Base-by-base conservation (phyloP, 371 early-diverging fungal species). In the Rhizopus sp. region DNA sequence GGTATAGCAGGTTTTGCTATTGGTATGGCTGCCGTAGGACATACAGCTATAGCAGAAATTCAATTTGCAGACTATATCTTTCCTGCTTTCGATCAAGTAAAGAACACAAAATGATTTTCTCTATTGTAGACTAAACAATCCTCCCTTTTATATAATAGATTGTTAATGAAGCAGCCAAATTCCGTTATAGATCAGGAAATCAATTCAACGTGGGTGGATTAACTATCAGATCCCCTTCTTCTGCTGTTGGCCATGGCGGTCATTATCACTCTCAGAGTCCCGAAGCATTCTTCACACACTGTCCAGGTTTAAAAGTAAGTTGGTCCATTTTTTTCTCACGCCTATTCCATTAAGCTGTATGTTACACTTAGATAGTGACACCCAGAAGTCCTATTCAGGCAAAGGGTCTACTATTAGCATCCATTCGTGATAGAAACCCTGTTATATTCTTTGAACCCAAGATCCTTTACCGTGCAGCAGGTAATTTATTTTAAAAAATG, bases 121-220 rank as follows among this genome's bases (percentile, higher is more conserved):
- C 49, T 57, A 38, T 31, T 10, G 16, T 7, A n/a, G 8, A 9
- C 34, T n/a, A 8, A 32, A 40, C 10, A 12, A 6, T 13, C 16
- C 31, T 46, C 12, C 34, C 15, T 59, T 49, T 15, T 8, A 0
- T 23, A 10, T 2, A 4, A 45, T 52, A 85, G 88, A 66, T 98
- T 46, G 97, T 96, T n/a, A 98, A 98, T 71, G 99, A 98, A 76
- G 98, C 98, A 15, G 96, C 98, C 35, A 98, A 98, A 75, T 96
- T 88, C 69, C 86, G 99, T 47, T 98, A 97, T 76, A 86, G 99
- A 35, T 93, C 95, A 7, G 99, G 99, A 30, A 90, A 91, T 58
- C 81, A 88, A 65, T 98, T 97, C 63, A 80, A 95, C 65, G 89
- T 86, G 15, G 99, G 96, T 37, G 95, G 95, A 0, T 75, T 98